Conservation (phyloP, 139 green algal genomes). For the Spirogloea muscicola region DNA sequence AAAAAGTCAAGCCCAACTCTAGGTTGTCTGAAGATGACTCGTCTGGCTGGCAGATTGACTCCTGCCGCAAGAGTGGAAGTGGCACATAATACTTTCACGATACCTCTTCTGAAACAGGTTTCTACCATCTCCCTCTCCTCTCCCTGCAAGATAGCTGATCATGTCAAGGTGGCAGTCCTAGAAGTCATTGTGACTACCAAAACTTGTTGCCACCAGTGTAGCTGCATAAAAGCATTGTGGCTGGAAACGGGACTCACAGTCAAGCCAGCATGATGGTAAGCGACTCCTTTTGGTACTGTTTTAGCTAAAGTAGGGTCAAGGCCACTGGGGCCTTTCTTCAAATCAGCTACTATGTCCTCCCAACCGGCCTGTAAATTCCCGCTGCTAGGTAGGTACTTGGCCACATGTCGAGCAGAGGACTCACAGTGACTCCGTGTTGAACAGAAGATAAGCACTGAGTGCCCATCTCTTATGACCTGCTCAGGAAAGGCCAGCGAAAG, state of each 20-base stretch:
- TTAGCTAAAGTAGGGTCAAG: constrained; percentile 31
- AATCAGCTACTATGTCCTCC: constrained; percentile 23
- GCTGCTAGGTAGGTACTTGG: constrained; percentile 25
- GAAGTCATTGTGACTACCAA: too few relatives aligned
- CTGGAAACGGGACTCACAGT: too few relatives aligned
- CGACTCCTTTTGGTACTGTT: constrained; percentile 60
- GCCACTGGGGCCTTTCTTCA: constrained; percentile 9
- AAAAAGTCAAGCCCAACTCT: constrained; percentile 18
- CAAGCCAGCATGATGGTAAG: constrained; percentile 70
- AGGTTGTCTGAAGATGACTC: constrained; percentile 47
- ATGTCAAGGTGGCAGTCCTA: too few relatives aligned
- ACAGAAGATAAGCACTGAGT: constrained; percentile 40
- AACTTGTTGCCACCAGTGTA: too few relatives aligned
- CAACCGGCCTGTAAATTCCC: constrained; percentile 2
- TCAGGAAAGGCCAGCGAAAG: too few relatives aligned
- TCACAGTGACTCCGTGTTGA: constrained; percentile 56
- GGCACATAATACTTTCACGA: constrained; percentile 77
- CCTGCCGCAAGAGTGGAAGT: constrained; percentile 86
- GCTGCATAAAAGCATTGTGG: too few relatives aligned
- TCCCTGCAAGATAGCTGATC: too few relatives aligned
- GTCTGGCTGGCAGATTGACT: constrained; percentile 53
- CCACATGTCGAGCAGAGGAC: constrained; percentile 49
- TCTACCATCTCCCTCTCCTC: constrained; percentile 74
- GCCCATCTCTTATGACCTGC: constrained; percentile 38
- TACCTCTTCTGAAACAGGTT: constrained; percentile 64